A percentile compares a stretch with the other conserved stretches of the same genome.
These are phyloP conservation scores for Trichoderma pleuroti DNA, from an alignment of 2,329 filamentous ascomycete genomes.

Conservation along the genomic window DNA sequence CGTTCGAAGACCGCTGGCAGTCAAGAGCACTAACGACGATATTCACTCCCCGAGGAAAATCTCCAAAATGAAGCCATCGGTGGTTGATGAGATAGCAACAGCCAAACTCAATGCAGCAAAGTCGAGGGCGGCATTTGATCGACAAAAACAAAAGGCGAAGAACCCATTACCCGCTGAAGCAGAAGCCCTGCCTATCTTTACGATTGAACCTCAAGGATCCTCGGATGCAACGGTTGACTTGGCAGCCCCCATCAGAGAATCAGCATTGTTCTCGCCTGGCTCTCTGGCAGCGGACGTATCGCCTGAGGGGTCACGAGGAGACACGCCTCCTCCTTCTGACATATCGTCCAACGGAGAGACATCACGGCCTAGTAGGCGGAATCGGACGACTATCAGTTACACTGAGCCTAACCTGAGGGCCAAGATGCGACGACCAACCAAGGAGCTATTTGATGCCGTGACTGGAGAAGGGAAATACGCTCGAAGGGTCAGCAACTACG, in stretches of 20 bases:
- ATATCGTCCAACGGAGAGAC: slow-evolving; percentile 55
- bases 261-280: slow-evolving; percentile 43
- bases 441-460: slow-evolving; percentile 72
- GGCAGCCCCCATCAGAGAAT: slow-evolving; percentile 35
- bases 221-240: slow-evolving; percentile 23
- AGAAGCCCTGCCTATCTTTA: slow-evolving; percentile 22
- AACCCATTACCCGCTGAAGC: slow-evolving; percentile 23
- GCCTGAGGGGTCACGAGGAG: slow-evolving; percentile 37
- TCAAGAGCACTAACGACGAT: slow-evolving; percentile 59
- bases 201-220: slow-evolving; percentile 22
- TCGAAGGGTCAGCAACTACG: slow-evolving; percentile 39
- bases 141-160: slow-evolving; percentile 30
- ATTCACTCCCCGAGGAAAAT: slow-evolving; percentile 56
- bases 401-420: slow-evolving; percentile 76
- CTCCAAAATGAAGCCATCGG: slow-evolving; percentile 35
- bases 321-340: slow-evolving; percentile 59
- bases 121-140: slow-evolving; percentile 28
- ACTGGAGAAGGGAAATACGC: slow-evolving; percentile 57
- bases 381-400: slow-evolving; percentile 69
- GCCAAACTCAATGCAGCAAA: slow-evolving; percentile 38
- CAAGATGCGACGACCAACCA: slow-evolving; percentile 80
- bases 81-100: slow-evolving; percentile 37
- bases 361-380: slow-evolving; percentile 63
- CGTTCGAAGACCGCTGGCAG: slow-evolving; percentile 47
- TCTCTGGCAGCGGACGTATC: slow-evolving; percentile 46